Conservation (phyloP, 2,329 filamentous ascomycete genomes). For the Bipolaris cookei region DNA sequence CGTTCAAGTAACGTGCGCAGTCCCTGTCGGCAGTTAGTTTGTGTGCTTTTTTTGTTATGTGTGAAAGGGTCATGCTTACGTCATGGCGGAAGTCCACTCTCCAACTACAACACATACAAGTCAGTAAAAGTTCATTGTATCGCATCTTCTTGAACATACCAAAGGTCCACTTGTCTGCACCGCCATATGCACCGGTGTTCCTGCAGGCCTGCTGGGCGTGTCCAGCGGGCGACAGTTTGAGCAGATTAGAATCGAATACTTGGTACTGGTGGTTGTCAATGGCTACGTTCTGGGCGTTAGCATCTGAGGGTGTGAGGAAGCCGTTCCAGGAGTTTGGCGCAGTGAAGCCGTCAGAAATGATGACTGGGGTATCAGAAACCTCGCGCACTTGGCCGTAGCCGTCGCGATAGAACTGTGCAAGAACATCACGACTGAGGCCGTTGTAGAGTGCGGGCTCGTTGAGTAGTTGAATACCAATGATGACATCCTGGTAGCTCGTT, state of each 20-base stretch:
- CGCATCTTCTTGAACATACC: conserved; percentile 9
- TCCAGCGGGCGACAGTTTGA: conserved; percentile 58
- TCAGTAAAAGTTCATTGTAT: background rate
- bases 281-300: conserved; percentile 61
- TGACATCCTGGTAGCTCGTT: conserved; percentile 61
- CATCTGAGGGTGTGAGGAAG: conserved; percentile 60
- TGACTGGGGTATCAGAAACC: conserved; percentile 57
- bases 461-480: conserved; percentile 63
- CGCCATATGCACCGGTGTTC: conserved; percentile 56
- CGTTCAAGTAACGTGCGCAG: conserved; percentile 60
- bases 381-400: conserved; percentile 57
- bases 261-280: conserved; percentile 75
- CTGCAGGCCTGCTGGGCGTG: conserved; percentile 65
- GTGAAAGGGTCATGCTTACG: conserved; percentile 34
- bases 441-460: conserved; percentile 60
- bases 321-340: conserved; percentile 65
- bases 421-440: conserved; percentile 53
- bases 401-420: conserved; percentile 63
- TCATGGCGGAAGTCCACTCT: conserved; percentile 73
- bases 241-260: conserved; percentile 61
- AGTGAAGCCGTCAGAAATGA: conserved; percentile 65
- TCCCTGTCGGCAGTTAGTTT: conserved; percentile 41
- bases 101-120: conserved; percentile 58
- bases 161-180: conserved; percentile 66
- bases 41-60: background rate